phyloP scores from a whole-genome alignment of 306 rosid species.

The Cercis canadensis region DNA sequence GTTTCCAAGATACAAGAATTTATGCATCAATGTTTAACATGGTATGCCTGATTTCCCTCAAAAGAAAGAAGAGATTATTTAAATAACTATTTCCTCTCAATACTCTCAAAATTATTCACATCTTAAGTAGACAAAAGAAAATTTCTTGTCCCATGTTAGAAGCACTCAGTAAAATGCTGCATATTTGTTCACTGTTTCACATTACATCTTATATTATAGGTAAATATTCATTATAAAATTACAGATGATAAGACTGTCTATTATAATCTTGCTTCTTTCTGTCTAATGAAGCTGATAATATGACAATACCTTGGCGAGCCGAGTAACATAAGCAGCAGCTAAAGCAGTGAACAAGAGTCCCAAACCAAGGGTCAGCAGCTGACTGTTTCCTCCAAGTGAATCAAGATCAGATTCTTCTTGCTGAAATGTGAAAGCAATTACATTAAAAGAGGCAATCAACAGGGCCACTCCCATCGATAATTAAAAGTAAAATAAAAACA shows the following conservation, averaged over 20 bases:
- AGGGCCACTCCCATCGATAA: background rate
- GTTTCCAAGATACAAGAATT: background rate
- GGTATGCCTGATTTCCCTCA: background rate
- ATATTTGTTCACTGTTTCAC: conserved; percentile 17
- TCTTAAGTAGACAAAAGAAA: conserved; percentile 3
- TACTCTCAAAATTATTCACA: no score
- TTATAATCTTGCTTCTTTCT: background rate
- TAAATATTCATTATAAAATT: background rate
- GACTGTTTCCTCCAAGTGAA: conserved; percentile 76
- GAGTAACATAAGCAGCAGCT: conserved; percentile 88
- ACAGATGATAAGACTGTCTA: background rate
- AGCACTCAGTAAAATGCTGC: background rate
- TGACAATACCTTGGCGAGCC: conserved; percentile 80
- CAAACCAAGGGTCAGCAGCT: conserved; percentile 76
- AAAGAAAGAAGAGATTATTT: background rate
- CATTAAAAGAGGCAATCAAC: conserved; percentile 22
- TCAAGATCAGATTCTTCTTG: conserved; percentile 86
- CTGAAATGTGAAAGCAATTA: conserved; percentile 57
- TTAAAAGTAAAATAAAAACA: conserved; percentile 13
- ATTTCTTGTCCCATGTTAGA: background rate
- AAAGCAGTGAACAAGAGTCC: conserved; percentile 84
- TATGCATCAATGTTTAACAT: background rate
- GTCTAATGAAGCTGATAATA: background rate
- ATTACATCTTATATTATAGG: background rate
- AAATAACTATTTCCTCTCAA: conserved; percentile 8